These are phyloP conservation scores for Inga oerstediana DNA, from an alignment of 306 rosid genomes.

Conservation along the genomic window DNA sequence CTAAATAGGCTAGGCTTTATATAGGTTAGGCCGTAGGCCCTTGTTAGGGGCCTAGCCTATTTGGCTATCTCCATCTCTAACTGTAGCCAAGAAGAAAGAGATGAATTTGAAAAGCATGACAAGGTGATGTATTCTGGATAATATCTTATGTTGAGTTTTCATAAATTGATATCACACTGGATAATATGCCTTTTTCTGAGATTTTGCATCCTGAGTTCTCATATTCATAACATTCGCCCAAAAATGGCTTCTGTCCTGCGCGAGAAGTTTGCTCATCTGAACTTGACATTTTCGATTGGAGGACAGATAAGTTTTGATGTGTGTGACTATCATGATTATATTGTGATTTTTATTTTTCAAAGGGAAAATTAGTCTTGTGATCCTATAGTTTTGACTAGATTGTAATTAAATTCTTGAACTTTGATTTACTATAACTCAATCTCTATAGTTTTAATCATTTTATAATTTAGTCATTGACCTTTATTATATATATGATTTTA, in stretches of 20 bases:
- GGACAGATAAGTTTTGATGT: constrained; percentile 99
- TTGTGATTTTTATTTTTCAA: constrained; percentile 14
- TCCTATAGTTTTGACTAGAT: too few species aligned
- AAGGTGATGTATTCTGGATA: constrained; percentile 53
- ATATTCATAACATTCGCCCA: constrained; percentile 84
- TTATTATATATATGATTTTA: too few species aligned
- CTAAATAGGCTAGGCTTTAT: too few species aligned
- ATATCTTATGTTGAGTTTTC: neutral
- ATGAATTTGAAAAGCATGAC: constrained; percentile 88
- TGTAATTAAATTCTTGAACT: too few species aligned
- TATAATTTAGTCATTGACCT: too few species aligned
- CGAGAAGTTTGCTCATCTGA: constrained; percentile 91
- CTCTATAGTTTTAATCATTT: too few species aligned
- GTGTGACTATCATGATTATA: constrained; percentile 37
- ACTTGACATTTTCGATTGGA: constrained; percentile 92
- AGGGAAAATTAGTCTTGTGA: too few species aligned
- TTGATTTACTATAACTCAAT: too few species aligned
- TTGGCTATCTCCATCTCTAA: too few species aligned
- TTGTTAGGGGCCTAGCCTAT: too few species aligned
- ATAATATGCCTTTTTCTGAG: constrained; percentile 9
- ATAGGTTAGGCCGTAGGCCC: too few species aligned
- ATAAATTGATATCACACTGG: neutral
- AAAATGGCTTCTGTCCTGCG: constrained; percentile 84
- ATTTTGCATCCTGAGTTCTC: constrained; percentile 38
- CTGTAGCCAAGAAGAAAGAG: constrained; percentile 97